Evolutionary conservation across 495 filamentous ascomycete genomes (phyloP), one percentile per base, ranked within the genome.

Genomic region (Penicillium turbatum): DNA sequence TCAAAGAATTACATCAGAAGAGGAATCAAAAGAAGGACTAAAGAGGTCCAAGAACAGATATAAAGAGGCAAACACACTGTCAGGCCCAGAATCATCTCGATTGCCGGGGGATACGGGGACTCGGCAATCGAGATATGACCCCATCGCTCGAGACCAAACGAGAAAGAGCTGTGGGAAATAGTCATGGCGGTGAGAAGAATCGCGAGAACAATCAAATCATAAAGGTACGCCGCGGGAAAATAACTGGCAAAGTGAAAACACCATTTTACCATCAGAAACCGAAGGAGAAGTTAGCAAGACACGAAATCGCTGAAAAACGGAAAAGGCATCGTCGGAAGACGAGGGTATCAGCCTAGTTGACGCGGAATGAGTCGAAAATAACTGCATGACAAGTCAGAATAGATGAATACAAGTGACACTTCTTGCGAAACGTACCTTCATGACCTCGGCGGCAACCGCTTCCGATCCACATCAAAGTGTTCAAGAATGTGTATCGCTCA

Each of bases 381-480:
- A 77, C 74, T 77, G 40, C 16, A 30, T 17, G 10, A 19, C 38
- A 6, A 29, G 50, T 68, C 56, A 66, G 67, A 26, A 50, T 24
- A 10, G 21, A 11, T 11, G 9, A 36, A 43, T 12, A n/a, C n/a
- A 8, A 34, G 29, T 9, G 2, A 21, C 5, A 9, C 13, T 4
- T 21, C 2, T 24, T 6, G 7, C 40, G 10, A 17, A 21, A 60
- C 69, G 48, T 48, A 80, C 78, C 72, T 71, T 84, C 82, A 46
- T 79, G 78, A 27, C 78, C 79, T 47, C 76, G 72, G 61, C 80
- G 77, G 55, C 81, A 76, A 37, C 81, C 81, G 54, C 80, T 82
- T 37, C 77, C 79, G 35, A 83, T 67, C 82, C 82, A 85, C 77
- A 85, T 80, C 24, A 79, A 70, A 4, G 78, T 79, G 62, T 85